Base-by-base conservation (phyloP, 306 rosid genomes). In the Arachis stenosperma region DNA sequence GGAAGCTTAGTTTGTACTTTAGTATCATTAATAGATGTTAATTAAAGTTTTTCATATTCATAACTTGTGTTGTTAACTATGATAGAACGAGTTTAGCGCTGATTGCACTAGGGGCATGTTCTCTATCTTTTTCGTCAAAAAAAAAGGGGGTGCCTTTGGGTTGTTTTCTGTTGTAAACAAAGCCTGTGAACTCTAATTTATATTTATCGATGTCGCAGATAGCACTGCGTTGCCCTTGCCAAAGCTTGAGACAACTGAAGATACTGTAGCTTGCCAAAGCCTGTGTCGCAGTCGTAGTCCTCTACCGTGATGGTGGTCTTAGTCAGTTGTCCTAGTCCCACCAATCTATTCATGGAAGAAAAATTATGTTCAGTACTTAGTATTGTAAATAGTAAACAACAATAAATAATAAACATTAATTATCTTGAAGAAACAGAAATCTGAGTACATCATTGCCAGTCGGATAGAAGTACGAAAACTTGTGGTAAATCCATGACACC, bases 11-110 rank as follows among this genome's bases (percentile, higher is more conserved):
- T 33, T 33, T 60, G 66, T 65, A 75, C 60, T 64, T 61, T 10
- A 42, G 56, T 29, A 58, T 42, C 52, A 44, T 62, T 65, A 65
- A 51, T 44, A 63, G 74, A 51, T 57, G 57, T 56, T 68, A 42
- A n/a, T 60, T 77, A 41, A 57, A 76, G 37, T 13, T 62, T 7
- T 69, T 14, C 70, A 10, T 42, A 42, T 57, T 54, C 76, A 61
- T 61, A 66, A 43, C 6, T 75, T 66, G 76, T 47, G 5, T 55
- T 27, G 22, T 48, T 15, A 56, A 56, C 47, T 8, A n/a, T 70
- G 69, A 47, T 67, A 48, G 39, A 39, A 60, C 29, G 37, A 15
- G 78, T 77, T 56, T 22, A 22, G 36, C 22, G 67, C 60, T 37
- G 43, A 29, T 47, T 17, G 27, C 54, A 39, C 36, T 17, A 44